A percentile compares a stretch with the other conserved stretches of the same genome.
Conservation (phyloP, 805 yeast species). For the Tetrapisispora pingtungensis region DNA sequence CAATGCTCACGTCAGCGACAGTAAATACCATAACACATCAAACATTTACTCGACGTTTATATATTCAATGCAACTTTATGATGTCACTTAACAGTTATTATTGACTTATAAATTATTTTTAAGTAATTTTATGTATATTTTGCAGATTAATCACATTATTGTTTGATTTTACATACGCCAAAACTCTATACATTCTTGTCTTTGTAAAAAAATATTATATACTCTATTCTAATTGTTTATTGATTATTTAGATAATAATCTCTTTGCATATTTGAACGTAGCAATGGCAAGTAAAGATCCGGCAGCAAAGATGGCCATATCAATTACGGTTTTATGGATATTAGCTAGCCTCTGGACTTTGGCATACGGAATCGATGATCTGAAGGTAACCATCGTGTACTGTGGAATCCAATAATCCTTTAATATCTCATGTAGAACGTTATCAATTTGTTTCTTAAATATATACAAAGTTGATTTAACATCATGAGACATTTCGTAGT, state of each 20-base stretch:
- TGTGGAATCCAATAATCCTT: slow-evolving; percentile 72
- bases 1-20: no score
- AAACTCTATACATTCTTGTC: no score
- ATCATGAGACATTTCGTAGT: slow-evolving; percentile 76
- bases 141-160: no score
- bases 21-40: no score
- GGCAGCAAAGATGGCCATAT: slow-evolving; percentile 10
- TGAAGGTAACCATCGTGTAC: slow-evolving; percentile 86
- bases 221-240: no score
- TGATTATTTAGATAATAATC: neutral
- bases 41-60: no score
- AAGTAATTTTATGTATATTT: no score
- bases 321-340: slow-evolving; percentile 46
- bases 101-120: no score
- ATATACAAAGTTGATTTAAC: slow-evolving; percentile 55
- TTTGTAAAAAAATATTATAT: no score
- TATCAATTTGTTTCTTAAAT: slow-evolving; percentile 60
- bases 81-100: no score
- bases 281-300: neutral
- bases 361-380: slow-evolving; percentile 72
- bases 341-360: slow-evolving; percentile 47
- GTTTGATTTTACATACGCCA: no score
- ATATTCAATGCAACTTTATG: neutral
- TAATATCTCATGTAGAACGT: slow-evolving; percentile 44
- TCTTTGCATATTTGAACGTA: neutral